Conservation (phyloP, 2,329 filamentous ascomycete species). For the Trichoderma aggressivum region DNA sequence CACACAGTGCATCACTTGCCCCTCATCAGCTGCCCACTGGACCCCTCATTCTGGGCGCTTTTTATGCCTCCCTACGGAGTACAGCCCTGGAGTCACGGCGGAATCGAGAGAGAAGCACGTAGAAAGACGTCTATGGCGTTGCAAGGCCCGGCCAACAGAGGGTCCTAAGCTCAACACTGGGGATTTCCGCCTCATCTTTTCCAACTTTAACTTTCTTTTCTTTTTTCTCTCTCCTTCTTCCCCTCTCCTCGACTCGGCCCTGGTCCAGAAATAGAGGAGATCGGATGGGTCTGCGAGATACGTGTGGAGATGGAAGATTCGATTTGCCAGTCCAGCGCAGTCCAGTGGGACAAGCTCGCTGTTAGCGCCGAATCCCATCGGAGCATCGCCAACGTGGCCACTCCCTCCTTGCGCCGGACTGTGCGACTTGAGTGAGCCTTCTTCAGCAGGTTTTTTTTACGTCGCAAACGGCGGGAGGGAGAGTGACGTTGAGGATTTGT, state of each 20-base stretch:
- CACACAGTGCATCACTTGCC: not conserved
- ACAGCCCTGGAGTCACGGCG: not conserved
- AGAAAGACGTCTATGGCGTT: not conserved
- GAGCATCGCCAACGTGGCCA: conserved; percentile 1
- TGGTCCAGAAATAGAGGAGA: not conserved
- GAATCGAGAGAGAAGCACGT: not conserved
- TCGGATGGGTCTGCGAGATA: not conserved
- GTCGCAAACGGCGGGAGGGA: not conserved
- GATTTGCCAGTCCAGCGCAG: not conserved
- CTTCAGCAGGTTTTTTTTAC: not conserved
- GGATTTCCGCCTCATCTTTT: no score
- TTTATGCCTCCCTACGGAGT: not conserved
- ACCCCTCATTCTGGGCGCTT: not conserved
- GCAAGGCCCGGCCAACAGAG: not conserved
- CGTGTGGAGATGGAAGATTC: not conserved
- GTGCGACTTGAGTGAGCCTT: not conserved
- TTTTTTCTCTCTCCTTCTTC: not conserved
- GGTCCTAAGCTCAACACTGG: not conserved
- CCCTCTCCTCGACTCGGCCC: not conserved
- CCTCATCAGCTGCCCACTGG: not conserved
- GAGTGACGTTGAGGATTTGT: not conserved
- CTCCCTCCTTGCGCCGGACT: not conserved
- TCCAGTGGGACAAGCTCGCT: not conserved
- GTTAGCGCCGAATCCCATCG: not conserved
- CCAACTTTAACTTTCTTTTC: not conserved